Percentiles rank a stretch among this genome's conserved stretches.
phyloP scores from a whole-genome alignment of 345 rosid species.

The Salix arbutifolia region DNA sequence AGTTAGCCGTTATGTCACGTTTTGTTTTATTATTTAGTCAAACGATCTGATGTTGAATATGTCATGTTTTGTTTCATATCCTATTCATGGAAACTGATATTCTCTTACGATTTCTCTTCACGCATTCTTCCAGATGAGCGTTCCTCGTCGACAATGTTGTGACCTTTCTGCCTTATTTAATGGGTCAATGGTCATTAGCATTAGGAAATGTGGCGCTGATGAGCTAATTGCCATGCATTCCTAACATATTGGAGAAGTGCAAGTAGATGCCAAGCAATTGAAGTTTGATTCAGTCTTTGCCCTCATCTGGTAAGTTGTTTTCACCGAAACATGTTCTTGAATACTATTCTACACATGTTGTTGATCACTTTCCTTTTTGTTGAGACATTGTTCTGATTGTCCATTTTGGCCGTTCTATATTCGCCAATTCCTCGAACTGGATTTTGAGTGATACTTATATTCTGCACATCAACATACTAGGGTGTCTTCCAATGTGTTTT shows the following conservation, averaged over 20 bases:
- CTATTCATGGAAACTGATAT: neutral
- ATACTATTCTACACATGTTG: neutral
- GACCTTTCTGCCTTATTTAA: constrained; percentile 43
- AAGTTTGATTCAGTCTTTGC: constrained; percentile 1
- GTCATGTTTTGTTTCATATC: neutral
- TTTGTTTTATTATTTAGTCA: neutral
- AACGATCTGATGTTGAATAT: neutral
- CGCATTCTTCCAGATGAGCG: constrained; percentile 38
- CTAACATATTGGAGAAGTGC: constrained; percentile 17
- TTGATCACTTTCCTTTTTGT: no score
- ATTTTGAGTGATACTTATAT: neutral
- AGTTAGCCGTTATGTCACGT: neutral
- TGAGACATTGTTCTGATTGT: neutral
- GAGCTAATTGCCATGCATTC: constrained; percentile 64
- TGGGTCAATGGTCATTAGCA: constrained; percentile 50
- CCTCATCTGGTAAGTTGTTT: constrained; percentile 9
- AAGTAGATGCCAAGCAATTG: neutral
- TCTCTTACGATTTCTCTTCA: neutral
- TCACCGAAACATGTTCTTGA: neutral
- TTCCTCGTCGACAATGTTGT: constrained; percentile 71
- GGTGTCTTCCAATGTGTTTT: no score
- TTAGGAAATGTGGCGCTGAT: constrained; percentile 47
- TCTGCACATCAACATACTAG: neutral
- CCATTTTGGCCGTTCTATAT: neutral
- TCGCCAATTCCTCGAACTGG: neutral